Conservation (phyloP, 352 stramenopile genomes). For the Globisporangium echinulatum region DNA sequence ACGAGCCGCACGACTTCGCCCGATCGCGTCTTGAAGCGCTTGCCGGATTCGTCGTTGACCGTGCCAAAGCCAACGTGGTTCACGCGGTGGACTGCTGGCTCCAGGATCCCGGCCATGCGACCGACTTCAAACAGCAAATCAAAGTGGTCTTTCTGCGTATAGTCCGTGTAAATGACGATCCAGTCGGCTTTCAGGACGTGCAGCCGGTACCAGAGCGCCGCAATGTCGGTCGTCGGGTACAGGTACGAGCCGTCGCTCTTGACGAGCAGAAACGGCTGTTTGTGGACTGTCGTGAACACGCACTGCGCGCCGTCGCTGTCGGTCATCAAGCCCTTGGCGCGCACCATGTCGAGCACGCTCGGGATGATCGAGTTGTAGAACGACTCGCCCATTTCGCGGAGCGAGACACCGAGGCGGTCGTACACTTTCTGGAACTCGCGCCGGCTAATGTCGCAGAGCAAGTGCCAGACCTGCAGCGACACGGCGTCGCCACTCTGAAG, state of each 20-base stretch:
- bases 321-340: constrained; percentile 37
- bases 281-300: constrained; percentile 66
- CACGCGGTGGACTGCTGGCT: no score
- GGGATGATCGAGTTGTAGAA: constrained; percentile 66
- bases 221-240: constrained; percentile 65
- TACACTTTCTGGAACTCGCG: constrained; percentile 63
- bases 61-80: no score
- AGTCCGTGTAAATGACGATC: no score
- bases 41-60: no score
- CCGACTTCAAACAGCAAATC: no score
- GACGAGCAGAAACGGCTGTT: constrained; percentile 75
- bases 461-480: constrained; percentile 25
- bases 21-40: no score
- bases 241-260: constrained; percentile 77
- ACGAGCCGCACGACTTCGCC: no score
- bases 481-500: constrained; percentile 21
- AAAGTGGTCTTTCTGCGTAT: no score
- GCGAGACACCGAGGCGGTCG: constrained; percentile 50
- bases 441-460: constrained; percentile 66
- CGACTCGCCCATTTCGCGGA: constrained; percentile 68
- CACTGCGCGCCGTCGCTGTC: constrained; percentile 60
- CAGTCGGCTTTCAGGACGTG: no score
- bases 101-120: no score
- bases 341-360: constrained; percentile 34
- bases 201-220: no score